A percentile compares a stretch with the other conserved stretches of the same genome.
Conservation (phyloP, 148 eudicot species). For the Nepenthes gracilis region DNA sequence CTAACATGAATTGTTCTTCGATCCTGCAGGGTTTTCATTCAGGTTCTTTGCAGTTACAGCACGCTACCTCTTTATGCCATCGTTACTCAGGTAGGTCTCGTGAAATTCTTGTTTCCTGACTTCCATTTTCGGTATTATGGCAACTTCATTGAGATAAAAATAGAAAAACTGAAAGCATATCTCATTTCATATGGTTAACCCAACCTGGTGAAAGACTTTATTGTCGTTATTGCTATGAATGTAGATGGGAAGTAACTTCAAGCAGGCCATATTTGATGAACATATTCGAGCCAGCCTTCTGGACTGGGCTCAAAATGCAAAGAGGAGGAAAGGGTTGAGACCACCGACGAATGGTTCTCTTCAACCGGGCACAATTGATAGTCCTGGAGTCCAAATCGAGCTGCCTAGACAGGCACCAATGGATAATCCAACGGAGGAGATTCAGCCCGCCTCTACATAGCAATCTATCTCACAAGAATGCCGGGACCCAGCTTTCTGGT, state of each 20-base stretch:
- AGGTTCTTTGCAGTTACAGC: constrained; percentile 82
- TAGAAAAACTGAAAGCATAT: too few relatives aligned
- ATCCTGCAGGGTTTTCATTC: constrained; percentile 53
- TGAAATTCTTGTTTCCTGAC: background rate
- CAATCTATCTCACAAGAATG: background rate
- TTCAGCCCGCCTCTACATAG: background rate
- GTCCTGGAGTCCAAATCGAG: background rate
- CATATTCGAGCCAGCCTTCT: constrained; percentile 74
- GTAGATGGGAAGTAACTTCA: constrained; percentile 85
- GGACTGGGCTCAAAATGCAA: constrained; percentile 70
- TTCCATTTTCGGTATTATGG: background rate
- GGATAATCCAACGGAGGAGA: background rate
- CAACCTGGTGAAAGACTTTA: background rate
- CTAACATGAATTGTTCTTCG: background rate
- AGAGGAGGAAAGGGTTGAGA: constrained; percentile 33
- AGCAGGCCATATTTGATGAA: constrained; percentile 78
- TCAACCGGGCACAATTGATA: background rate
- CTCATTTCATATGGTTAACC: background rate
- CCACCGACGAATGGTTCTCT: constrained; percentile 7
- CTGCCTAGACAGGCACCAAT: background rate
- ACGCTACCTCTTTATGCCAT: constrained; percentile 87
- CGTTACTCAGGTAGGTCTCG: constrained; percentile 59
- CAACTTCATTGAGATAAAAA: background rate
- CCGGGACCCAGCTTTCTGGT: too few relatives aligned
- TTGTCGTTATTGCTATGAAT: background rate